Evolutionary conservation across 495 filamentous ascomycete genomes (phyloP), one percentile per base, ranked within the genome.

Genomic region (Podospora pseudoanserina): DNA sequence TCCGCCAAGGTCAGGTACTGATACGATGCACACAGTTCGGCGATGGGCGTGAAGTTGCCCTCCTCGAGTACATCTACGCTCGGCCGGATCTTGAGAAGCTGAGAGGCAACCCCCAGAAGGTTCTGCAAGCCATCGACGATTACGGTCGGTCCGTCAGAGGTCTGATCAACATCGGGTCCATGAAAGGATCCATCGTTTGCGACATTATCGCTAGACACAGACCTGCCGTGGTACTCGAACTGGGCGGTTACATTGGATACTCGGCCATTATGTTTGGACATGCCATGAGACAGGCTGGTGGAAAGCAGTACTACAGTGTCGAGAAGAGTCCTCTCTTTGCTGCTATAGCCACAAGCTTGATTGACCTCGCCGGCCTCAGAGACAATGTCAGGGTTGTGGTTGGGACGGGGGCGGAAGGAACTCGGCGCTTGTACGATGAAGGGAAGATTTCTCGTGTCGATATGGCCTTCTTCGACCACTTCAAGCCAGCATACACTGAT

Each of bases 221-320:
- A 74, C 92, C 92, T 0, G 70, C 84, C 54, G 82, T 81, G 5
- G 90, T 93, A 82, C 86, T 95, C 60, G 92, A 96, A 75, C 84
- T 94, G 4, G 92, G 92, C 55, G 89, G 90, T 60, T 96, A 94
- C 77, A 81, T 93, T 34, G 92, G 92, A 57, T 95, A 94, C 80
- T 92, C 90, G 0, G 87, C 88, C 56, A 87, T 93, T 63, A 79
- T 91, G 5, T 92, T 92, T 70, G 89, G 85, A 32, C 82, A 86
- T 15, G 86, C 88, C 3, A 75, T 91, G 3, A 82, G 83, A 34
- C 78, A 83, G 19, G 82, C 82, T 20, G 87, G 88, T 19, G 88
- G 89, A 5, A 80, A 83, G 70, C 76, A 79, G 32, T 92, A 91
- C 73, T 87, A 83, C 70, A 89, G 86, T 73, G 78, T 93, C 0